These are phyloP conservation scores for Coffea canephora DNA, from an alignment of 257 asterid species.

Conservation along the genomic window DNA sequence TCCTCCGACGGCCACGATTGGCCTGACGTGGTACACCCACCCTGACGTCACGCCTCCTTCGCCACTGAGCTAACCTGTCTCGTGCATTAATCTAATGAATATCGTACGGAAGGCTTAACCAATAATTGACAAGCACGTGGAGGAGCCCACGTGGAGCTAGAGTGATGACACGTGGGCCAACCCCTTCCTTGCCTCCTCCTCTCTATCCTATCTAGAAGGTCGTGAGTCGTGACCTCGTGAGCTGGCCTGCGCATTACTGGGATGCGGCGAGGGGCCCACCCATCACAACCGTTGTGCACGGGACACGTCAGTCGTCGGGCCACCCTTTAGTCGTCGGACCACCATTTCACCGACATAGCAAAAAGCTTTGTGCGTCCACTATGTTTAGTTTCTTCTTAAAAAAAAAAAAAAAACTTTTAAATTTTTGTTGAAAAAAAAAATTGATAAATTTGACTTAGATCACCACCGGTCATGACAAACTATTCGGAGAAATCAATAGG, in stretches of 20 bases:
- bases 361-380: constrained; percentile 25
- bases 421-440: no score
- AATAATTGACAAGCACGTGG: constrained; percentile 25
- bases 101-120: background rate
- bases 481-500: no score
- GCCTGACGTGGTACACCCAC: constrained; percentile 2
- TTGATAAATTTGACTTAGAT: no score
- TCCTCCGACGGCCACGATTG: constrained; percentile 30
- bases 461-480: no score
- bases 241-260: constrained; percentile 21
- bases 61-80: constrained; percentile 6
- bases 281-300: constrained; percentile 2
- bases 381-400: background rate
- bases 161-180: constrained; percentile 26
- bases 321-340: constrained; percentile 17
- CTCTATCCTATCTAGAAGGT: constrained; percentile 30
- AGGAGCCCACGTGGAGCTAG: constrained; percentile 26
- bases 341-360: constrained; percentile 20
- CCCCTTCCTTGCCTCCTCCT: no score
- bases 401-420: no score
- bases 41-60: constrained; percentile 10
- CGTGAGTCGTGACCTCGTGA: constrained; percentile 32
- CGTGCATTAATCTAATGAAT: background rate
- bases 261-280: constrained; percentile 20
- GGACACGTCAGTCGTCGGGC: constrained; percentile 43